phyloP scores from a whole-genome alignment of 768 basidiomycete species.

The Guyanaporus albipodus region DNA sequence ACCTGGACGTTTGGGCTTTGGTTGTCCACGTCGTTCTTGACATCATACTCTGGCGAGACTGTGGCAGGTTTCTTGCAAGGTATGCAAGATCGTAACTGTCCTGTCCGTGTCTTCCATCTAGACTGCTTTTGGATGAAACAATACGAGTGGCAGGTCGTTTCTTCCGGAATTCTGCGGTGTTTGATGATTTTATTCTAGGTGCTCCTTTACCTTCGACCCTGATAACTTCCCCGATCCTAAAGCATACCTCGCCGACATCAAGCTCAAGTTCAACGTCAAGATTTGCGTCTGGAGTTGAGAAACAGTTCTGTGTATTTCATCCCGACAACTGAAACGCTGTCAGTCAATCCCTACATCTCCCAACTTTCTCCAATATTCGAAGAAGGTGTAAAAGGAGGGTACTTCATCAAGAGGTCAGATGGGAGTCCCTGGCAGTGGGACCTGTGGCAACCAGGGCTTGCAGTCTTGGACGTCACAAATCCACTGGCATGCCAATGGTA shows the following conservation, averaged over 20 bases:
- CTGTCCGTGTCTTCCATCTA: slow-evolving; percentile 68
- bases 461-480: slow-evolving; percentile 64
- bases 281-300: slow-evolving; percentile 69
- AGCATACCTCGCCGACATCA: slow-evolving; percentile 57
- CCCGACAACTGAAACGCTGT: slow-evolving; percentile 1
- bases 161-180: not conserved
- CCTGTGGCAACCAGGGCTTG: slow-evolving; percentile 61
- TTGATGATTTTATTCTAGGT: slow-evolving; percentile 40
- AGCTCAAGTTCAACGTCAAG: slow-evolving; percentile 60
- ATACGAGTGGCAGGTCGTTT: slow-evolving; percentile 52
- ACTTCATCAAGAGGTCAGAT: slow-evolving; percentile 65
- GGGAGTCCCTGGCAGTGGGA: slow-evolving; percentile 71
- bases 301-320: not conserved
- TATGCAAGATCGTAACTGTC: slow-evolving; percentile 59
- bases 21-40: slow-evolving; percentile 75
- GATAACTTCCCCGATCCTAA: slow-evolving; percentile 73
- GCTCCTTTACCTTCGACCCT: slow-evolving; percentile 73
- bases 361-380: slow-evolving; percentile 65
- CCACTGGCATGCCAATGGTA: slow-evolving; percentile 49
- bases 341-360: slow-evolving; percentile 75
- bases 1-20: slow-evolving; percentile 76
- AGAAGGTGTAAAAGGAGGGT: slow-evolving; percentile 63
- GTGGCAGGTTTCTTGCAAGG: slow-evolving; percentile 69
- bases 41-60: slow-evolving; percentile 62
- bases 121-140: slow-evolving; percentile 79